Conservation (phyloP, 768 basidiomycete species). For the Clathrus columnatus region DNA sequence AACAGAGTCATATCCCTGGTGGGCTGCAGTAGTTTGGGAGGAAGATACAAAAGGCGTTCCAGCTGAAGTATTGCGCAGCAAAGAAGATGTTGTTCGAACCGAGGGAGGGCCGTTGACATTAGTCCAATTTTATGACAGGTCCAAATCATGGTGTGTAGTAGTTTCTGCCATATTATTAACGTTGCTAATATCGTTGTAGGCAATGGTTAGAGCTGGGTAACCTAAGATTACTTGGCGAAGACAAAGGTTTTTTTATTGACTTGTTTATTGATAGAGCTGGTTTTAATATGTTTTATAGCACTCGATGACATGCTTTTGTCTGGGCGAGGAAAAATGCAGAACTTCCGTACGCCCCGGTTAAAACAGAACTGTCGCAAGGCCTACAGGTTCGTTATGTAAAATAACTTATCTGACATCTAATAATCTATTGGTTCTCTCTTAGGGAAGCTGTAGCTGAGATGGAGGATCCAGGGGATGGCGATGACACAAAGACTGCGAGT, state of each 20-base stretch:
- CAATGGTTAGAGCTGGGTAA: slow-evolving; percentile 48
- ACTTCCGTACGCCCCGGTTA: slow-evolving; percentile 46
- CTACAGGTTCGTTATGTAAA: slow-evolving; percentile 40
- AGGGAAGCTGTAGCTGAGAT: slow-evolving; percentile 41
- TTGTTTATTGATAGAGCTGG: background rate
- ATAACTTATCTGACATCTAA: background rate
- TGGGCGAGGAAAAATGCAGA: slow-evolving; percentile 33
- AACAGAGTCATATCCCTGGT: slow-evolving; percentile 76
- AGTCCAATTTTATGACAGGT: slow-evolving; percentile 73
- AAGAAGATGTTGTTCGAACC: slow-evolving; percentile 23
- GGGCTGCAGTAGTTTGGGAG: slow-evolving; percentile 73
- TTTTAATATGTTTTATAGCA: slow-evolving; percentile 29
- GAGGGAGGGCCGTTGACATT: slow-evolving; percentile 44
- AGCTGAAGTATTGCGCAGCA: slow-evolving; percentile 19
- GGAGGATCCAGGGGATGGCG: slow-evolving; percentile 23
- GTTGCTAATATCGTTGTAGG: slow-evolving; percentile 35
- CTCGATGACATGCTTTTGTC: slow-evolving; percentile 59
- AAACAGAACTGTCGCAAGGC: slow-evolving; percentile 53
- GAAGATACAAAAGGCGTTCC: slow-evolving; percentile 55
- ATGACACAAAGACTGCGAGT: background rate
- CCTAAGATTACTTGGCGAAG: slow-evolving; percentile 61
- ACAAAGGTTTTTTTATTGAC: slow-evolving; percentile 42
- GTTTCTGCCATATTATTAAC: background rate
- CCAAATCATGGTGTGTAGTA: slow-evolving; percentile 46
- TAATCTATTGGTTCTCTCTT: background rate